Conservation (phyloP, 148 eudicot genomes). For the Oxyria digyna region DNA sequence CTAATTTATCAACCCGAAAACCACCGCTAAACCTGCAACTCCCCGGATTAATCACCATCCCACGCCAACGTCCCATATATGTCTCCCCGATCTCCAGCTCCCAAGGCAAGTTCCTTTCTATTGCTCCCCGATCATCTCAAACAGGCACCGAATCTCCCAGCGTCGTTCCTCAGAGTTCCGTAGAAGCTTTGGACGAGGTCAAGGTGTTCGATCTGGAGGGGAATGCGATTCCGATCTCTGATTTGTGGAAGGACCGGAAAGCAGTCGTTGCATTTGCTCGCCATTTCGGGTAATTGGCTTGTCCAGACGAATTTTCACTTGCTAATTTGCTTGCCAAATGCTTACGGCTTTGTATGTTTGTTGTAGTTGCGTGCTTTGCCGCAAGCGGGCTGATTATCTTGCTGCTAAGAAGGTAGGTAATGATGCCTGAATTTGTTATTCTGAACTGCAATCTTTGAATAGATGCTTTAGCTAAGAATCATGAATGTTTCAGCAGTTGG, state of each 20-base stretch:
- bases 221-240: slow-evolving; percentile 50
- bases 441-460: no score
- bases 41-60: background rate
- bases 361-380: slow-evolving; percentile 86
- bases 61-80: background rate
- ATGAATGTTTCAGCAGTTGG: no score
- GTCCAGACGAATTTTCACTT: background rate
- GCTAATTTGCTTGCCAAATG: background rate
- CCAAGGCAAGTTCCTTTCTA: background rate
- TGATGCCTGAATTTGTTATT: no score
- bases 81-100: slow-evolving; percentile 4
- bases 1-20: background rate
- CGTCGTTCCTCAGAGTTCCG: slow-evolving; percentile 13
- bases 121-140: background rate
- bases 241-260: slow-evolving; percentile 91
- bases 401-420: slow-evolving; percentile 68
- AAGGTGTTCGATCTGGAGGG: slow-evolving; percentile 66
- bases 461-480: no score
- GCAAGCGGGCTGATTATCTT: slow-evolving; percentile 87
- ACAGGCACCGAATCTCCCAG: slow-evolving; percentile 25
- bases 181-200: slow-evolving; percentile 40
- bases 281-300: slow-evolving; percentile 71
- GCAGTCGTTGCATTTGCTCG: slow-evolving; percentile 95
- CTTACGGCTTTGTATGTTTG: background rate
- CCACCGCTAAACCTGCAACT: background rate